A percentile compares a stretch with the other conserved stretches of the same genome.
Conservation (phyloP, 306 rosid genomes). For the Cucurbita pepo region DNA sequence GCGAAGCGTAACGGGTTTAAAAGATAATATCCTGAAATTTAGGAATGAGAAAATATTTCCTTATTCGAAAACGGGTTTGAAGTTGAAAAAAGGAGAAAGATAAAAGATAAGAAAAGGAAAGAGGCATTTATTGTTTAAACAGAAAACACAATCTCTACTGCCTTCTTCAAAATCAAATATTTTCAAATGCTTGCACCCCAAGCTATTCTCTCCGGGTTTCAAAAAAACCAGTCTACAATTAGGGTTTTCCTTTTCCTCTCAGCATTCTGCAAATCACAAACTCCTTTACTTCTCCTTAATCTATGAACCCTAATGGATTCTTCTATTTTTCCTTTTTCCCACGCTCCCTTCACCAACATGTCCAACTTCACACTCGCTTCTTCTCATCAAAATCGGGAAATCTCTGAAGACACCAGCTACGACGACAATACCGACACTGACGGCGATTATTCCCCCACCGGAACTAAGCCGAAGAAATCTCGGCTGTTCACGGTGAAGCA, state of each 20-base stretch:
- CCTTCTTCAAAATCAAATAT: neutral
- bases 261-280: neutral
- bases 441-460: neutral
- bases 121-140: neutral
- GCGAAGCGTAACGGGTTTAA: neutral
- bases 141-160: neutral
- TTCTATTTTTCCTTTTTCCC: neutral
- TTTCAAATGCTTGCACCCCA: neutral
- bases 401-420: neutral
- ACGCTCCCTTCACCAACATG: neutral
- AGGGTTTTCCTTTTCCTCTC: neutral
- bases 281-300: neutral
- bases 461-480: neutral
- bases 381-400: neutral
- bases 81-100: neutral
- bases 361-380: neutral
- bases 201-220: neutral
- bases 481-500: neutral
- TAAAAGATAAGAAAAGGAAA: too few relatives aligned
- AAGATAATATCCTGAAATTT: neutral
- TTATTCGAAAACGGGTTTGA: neutral
- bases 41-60: neutral
- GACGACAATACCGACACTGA: neutral
- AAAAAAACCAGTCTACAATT: neutral
- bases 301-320: neutral